Evolutionary conservation across 202 grass and related monocot genomes (phyloP).

Genomic region (Musa balbisiana): DNA sequence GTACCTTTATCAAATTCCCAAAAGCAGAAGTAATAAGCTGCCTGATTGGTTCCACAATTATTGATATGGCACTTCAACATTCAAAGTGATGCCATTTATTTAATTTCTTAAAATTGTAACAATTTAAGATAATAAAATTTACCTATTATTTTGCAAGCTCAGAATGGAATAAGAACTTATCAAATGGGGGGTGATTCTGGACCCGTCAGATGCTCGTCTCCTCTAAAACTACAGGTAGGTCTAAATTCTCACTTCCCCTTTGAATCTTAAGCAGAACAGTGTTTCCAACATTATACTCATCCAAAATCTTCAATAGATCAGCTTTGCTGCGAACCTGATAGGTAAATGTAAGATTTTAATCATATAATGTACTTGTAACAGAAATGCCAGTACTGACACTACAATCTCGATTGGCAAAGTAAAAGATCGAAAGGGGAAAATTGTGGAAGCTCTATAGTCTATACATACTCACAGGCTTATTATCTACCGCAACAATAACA

Average conservation of each 20-base stretch:
- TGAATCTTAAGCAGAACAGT: slow-evolving; percentile 48
- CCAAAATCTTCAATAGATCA: slow-evolving; percentile 68
- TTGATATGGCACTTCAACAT: not conserved
- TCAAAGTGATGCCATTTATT: not conserved
- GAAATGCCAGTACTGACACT: not conserved
- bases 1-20: not conserved
- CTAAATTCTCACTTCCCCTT: slow-evolving; percentile 46
- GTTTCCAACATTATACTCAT: slow-evolving; percentile 69
- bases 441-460: not conserved
- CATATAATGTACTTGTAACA: slow-evolving; percentile 1
- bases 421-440: not conserved
- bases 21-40: not conserved
- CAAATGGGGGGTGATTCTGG: not conserved
- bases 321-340: slow-evolving; percentile 64
- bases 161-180: not conserved
- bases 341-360: not conserved
- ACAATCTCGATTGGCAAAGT: not conserved
- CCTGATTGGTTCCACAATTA: not conserved
- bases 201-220: slow-evolving; percentile 31
- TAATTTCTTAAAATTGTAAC: not conserved
- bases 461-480: slow-evolving; percentile 61
- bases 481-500: slow-evolving; percentile 59
- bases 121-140: not conserved
- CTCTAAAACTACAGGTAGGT: slow-evolving; percentile 50
- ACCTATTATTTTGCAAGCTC: not conserved